Evolutionary conservation across 345 rosid species (phyloP).

Genomic region (Camelina neglecta): DNA sequence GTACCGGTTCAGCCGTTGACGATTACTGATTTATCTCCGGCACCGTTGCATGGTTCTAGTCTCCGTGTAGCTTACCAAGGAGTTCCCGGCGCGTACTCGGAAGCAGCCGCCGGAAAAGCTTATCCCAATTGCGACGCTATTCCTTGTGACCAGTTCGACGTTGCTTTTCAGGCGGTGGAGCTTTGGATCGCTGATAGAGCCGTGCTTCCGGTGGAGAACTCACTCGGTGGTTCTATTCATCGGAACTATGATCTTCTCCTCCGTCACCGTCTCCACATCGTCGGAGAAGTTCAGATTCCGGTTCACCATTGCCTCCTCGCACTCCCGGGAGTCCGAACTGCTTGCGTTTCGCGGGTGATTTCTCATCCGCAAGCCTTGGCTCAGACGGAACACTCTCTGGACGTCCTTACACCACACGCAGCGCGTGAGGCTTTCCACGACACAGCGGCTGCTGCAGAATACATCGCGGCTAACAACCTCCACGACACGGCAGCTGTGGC

Average conservation of each 20-base stretch:
- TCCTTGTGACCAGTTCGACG: conserved; percentile 97
- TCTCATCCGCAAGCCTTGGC: conserved; percentile 96
- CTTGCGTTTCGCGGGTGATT: conserved; percentile 73
- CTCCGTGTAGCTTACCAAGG: conserved; percentile 96
- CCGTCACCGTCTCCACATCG: conserved; percentile 94
- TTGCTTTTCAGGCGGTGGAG: conserved; percentile 94
- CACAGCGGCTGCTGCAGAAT: conserved; percentile 91
- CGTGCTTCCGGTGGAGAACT: conserved; percentile 88
- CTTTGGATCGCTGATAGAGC: conserved; percentile 98
- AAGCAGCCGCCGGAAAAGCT: conserved; percentile 97
- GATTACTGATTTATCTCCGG: conserved; percentile 81
- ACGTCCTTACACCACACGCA: conserved; percentile 71
- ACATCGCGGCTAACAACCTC: conserved; percentile 72
- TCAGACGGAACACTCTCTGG: conserved; percentile 80
- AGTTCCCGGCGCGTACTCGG: conserved; percentile 96
- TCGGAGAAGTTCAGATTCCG: conserved; percentile 92
- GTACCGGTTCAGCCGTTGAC: conserved; percentile 59
- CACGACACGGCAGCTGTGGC: conserved; percentile 93
- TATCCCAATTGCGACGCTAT: conserved; percentile 91
- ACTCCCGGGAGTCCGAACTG: conserved; percentile 77
- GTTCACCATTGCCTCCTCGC: conserved; percentile 96
- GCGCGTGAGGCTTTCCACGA: conserved; percentile 92
- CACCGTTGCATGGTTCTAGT: conserved; percentile 87
- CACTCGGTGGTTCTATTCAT: conserved; percentile 94
- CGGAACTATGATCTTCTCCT: conserved; percentile 94